Percentiles rank a stretch among this genome's conserved stretches.
Evolutionary conservation across 2,329 filamentous ascomycete genomes (phyloP).

Genomic region (Paecilomyces dactylethromorphus): DNA sequence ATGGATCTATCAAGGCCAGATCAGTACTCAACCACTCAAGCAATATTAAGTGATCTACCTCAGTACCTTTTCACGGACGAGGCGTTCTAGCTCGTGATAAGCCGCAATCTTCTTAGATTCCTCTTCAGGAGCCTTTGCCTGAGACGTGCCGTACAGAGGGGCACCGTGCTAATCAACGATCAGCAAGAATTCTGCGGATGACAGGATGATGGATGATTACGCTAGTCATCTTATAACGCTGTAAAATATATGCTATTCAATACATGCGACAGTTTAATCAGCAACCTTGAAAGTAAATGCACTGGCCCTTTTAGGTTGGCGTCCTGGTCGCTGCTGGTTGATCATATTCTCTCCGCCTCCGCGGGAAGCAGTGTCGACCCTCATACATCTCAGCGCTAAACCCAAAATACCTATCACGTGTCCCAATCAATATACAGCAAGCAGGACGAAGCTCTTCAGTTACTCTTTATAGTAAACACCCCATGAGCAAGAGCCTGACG

Average conservation of each 20-base stretch:
- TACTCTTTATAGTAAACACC: not conserved
- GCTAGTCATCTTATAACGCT: conserved; percentile 6
- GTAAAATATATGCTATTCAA: not conserved
- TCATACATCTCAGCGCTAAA: not conserved
- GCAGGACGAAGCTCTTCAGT: not conserved
- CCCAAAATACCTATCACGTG: not conserved
- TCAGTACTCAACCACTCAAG: not conserved
- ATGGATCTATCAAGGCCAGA: conserved; percentile 24
- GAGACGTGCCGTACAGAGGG: conserved; percentile 57
- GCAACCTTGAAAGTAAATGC: not conserved
- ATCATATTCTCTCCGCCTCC: not conserved
- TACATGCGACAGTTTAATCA: not conserved
- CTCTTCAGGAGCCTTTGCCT: conserved; percentile 61
- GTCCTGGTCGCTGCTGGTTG: not conserved
- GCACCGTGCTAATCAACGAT: conserved; percentile 66
- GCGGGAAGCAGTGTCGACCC: not conserved
- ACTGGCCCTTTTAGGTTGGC: not conserved
- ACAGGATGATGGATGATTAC: conserved; percentile 7
- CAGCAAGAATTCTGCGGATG: conserved; percentile 6
- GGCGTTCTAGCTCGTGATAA: conserved; percentile 65
- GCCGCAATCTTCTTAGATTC: conserved; percentile 69
- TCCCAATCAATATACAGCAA: not conserved
- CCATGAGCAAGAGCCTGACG: not conserved
- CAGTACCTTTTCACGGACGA: conserved; percentile 59
- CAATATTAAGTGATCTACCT: not conserved